Conservation (phyloP, 1,139 yeast species). For the Tardiomyces digboiensis region DNA sequence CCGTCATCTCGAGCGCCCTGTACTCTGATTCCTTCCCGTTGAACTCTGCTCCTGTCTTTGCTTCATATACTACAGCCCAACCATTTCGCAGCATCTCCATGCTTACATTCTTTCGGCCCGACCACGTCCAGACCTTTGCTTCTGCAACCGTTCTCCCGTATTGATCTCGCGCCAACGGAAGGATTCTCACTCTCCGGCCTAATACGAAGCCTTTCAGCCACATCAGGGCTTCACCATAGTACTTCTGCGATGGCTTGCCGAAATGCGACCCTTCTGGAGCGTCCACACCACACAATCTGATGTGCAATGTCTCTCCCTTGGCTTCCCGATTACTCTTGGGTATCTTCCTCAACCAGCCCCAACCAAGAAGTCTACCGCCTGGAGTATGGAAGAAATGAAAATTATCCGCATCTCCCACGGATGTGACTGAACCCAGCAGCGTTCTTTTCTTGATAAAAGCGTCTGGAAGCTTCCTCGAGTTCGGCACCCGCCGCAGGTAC, state of each 20-base stretch:
- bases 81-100: conserved; percentile 81
- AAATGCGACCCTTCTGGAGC: conserved; percentile 96
- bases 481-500: conserved; percentile 25
- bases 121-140: conserved; percentile 65
- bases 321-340: conserved; percentile 37
- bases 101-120: conserved; percentile 71
- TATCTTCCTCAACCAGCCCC: conserved; percentile 77
- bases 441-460: conserved; percentile 29
- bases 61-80: conserved; percentile 81
- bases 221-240: conserved; percentile 67
- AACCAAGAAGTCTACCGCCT: conserved; percentile 78
- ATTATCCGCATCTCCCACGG: conserved; percentile 97
- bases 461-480: conserved; percentile 21
- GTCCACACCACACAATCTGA: conserved; percentile 90
- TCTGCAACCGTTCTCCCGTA: conserved; percentile 83
- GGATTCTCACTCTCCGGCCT: conserved; percentile 59
- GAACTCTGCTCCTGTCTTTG: conserved; percentile 73
- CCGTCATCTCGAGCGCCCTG: conserved; percentile 45
- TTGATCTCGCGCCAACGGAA: conserved; percentile 79
- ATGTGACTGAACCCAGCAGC: conserved; percentile 73
- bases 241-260: conserved; percentile 91
- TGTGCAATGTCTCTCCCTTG: conserved; percentile 32
- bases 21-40: conserved; percentile 64
- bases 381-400: conserved; percentile 91
- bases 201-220: conserved; percentile 64